A percentile compares a stretch with the other conserved stretches of the same genome.
Conservation (phyloP, 306 rosid species). For the Prunus kanzakura region DNA sequence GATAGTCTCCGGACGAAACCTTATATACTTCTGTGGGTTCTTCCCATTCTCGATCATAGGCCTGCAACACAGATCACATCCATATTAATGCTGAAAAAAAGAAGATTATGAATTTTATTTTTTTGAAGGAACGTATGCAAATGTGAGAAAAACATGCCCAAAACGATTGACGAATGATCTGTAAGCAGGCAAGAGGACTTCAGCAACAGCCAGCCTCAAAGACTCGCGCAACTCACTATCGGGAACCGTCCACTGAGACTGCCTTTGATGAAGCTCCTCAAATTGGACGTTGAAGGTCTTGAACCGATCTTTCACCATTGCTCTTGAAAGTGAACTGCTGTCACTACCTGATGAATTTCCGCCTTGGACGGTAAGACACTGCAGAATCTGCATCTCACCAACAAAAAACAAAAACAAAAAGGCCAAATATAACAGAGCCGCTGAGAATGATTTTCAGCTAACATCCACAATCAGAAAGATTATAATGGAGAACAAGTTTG, state of each 20-base stretch:
- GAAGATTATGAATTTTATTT: not conserved
- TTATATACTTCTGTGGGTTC: slow-evolving; percentile 71
- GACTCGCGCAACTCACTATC: slow-evolving; percentile 97
- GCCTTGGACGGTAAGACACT: slow-evolving; percentile 83
- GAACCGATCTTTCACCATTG: slow-evolving; percentile 72
- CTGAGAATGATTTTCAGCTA: not conserved
- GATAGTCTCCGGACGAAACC: slow-evolving; percentile 61
- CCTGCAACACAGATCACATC: slow-evolving; percentile 40
- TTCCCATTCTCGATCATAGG: slow-evolving; percentile 87
- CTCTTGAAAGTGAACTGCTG: slow-evolving; percentile 66
- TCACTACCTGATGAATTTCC: slow-evolving; percentile 43
- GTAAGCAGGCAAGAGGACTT: slow-evolving; percentile 92
- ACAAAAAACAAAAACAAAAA: not conserved
- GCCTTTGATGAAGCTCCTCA: slow-evolving; percentile 89
- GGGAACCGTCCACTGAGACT: slow-evolving; percentile 96
- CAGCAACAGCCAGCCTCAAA: slow-evolving; percentile 87
- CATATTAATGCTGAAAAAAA: not conserved
- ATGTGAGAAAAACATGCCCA: slow-evolving; percentile 47
- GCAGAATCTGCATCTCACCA: slow-evolving; percentile 63
- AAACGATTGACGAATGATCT: slow-evolving; percentile 85
- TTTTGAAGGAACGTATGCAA: not conserved
- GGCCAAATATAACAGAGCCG: not conserved
- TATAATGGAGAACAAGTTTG: not conserved
- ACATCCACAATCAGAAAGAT: not conserved
- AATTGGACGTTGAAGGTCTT: slow-evolving; percentile 81